Evolutionary conservation across 768 basidiomycete species (phyloP).

Genomic region (Kwoniella bestiolae): DNA sequence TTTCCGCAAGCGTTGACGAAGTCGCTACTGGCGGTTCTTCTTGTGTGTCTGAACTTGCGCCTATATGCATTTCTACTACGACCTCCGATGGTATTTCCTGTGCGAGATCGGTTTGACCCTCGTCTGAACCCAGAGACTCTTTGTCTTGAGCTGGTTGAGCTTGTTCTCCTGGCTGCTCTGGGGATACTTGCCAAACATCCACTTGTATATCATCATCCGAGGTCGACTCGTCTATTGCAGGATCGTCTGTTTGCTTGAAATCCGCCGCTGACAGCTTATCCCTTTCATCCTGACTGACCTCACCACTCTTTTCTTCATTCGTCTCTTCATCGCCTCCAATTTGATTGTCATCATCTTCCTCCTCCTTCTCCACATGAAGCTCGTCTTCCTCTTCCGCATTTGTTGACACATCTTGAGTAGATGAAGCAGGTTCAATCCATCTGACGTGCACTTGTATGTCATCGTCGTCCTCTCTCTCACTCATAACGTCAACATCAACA

Average conservation of each 20-base stretch:
- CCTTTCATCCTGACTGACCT: neutral
- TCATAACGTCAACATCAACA: neutral
- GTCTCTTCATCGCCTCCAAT: neutral
- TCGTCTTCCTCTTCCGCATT: neutral
- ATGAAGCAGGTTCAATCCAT: neutral
- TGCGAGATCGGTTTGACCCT: neutral
- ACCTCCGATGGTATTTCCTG: neutral
- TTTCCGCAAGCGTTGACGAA: neutral
- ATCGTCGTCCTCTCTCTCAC: constrained; percentile 9
- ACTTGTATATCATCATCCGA: constrained; percentile 1
- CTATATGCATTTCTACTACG: neutral
- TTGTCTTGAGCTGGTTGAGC: neutral
- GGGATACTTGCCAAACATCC: neutral
- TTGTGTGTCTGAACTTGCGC: neutral
- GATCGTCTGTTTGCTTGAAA: neutral
- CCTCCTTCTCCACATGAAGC: neutral
- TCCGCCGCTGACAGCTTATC: neutral
- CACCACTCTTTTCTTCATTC: neutral
- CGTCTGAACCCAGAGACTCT: neutral
- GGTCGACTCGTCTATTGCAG: neutral
- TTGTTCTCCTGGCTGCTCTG: neutral
- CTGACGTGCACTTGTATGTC: constrained; percentile 14
- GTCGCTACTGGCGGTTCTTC: neutral
- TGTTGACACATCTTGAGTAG: neutral
- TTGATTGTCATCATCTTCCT: neutral